Base-by-base conservation (phyloP, 1,284 basidiomycete species). In the Moniliophthora roreri region DNA sequence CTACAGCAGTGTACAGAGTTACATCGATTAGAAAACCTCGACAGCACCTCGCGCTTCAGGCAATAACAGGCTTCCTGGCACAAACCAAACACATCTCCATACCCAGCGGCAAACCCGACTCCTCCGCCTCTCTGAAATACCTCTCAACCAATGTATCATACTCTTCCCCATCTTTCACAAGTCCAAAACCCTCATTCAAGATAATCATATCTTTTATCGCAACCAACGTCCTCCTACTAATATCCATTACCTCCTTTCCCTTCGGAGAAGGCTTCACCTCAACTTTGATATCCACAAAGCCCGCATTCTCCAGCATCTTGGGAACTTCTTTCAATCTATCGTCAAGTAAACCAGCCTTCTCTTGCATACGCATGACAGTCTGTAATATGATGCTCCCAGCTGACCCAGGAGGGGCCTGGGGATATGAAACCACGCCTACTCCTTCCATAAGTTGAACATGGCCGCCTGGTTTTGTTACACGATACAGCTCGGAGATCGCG, bases 401-500 rank as follows among this genome's bases (percentile, higher is more conserved):
- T 6, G 49, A 26, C 13, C 39, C 23, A 6, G 21, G 38, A 11
- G 23, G 38, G 2, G 23, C n/a, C 37, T 24, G 18, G 15, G 39
- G 23, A 16, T 15, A n/a, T n/a, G 38, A 18, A 8, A 13, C 32
- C 28, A 23, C 20, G 10, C 32, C 16, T 15, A 28, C 16, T 11
- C 32, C 48, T 37, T 61, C 62, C 28, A 58, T 48, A 41, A 64
- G 51, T 52, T 59, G 60, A 23, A 60, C 49, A 44, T 55, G 60
- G 13, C 61, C 63, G 4, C 63, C 62, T 8, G 63, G 62, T 5
- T 54, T 53, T n/a, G 58, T 46, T 32, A 62, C 55, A 16, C 63
- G 58, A 35, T 56, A 56, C 11, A 61, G 51, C 40, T 61, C 56
- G 9, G 44, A 18, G 10, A 63, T 48, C 15, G 57, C 60, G 6